Evolutionary conservation across 78 protist species (phyloP).

Genomic region (Diacronema lutheri): DNA sequence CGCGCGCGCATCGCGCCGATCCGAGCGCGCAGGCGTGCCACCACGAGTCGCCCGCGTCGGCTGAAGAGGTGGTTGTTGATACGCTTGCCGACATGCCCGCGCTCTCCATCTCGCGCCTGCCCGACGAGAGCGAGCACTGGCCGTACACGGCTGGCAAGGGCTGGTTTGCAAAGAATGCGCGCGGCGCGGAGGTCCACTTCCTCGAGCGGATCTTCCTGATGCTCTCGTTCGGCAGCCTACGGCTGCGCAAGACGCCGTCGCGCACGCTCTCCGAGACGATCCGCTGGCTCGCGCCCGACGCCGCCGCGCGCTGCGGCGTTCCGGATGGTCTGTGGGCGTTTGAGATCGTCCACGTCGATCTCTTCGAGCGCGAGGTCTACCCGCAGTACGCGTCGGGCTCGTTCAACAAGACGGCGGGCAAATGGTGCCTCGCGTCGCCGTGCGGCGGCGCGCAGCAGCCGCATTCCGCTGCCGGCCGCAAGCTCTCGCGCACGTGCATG

Average conservation of each 20-base stretch:
- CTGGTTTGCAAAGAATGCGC: not conserved
- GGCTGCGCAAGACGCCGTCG: not conserved
- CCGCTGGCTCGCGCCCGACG: not conserved
- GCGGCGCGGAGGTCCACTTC: not conserved
- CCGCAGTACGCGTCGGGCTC: slow-evolving; percentile 3
- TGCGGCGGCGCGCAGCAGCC: not conserved
- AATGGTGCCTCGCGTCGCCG: not conserved
- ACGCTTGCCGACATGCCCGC: no score
- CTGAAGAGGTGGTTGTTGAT: no score
- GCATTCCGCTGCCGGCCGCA: no score
- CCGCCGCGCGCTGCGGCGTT: not conserved
- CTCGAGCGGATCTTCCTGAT: not conserved
- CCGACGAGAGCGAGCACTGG: not conserved
- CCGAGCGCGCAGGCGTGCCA: no score
- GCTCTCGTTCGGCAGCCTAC: not conserved
- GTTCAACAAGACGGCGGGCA: not conserved
- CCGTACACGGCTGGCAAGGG: not conserved
- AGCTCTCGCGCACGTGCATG: not conserved
- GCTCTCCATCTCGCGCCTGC: no score
- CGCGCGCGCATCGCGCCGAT: no score
- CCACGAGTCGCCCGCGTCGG: no score
- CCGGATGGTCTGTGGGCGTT: not conserved
- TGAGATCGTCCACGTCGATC: not conserved
- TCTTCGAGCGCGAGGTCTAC: not conserved
- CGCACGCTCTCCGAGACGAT: not conserved